These are phyloP conservation scores for Pleurotus tuoliensis DNA, from an alignment of 768 basidiomycete genomes.

Conservation along the genomic window DNA sequence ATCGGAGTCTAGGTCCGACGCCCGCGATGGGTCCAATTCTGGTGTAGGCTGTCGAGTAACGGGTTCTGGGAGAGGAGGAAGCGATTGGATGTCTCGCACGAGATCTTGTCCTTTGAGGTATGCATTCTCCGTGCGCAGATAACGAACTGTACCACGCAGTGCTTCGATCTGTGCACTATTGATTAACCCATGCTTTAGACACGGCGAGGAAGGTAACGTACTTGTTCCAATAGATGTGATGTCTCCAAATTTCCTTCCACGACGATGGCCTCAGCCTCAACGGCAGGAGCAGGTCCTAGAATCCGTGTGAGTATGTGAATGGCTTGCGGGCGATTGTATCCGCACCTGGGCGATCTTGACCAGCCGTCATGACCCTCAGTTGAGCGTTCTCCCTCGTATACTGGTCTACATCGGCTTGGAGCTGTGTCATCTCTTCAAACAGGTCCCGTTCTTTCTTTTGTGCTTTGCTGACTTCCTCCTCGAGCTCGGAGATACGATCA, in stretches of 20 bases:
- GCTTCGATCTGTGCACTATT: slow-evolving; percentile 67
- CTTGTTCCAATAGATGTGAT: slow-evolving; percentile 85
- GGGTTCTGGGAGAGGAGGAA: slow-evolving; percentile 61
- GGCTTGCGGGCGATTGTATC: slow-evolving; percentile 3
- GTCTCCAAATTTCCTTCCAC: slow-evolving; percentile 85
- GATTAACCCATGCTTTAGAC: not conserved
- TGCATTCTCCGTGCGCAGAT: slow-evolving; percentile 90
- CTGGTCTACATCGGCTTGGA: slow-evolving; percentile 83
- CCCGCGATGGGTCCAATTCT: slow-evolving; percentile 58
- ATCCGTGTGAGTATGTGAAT: not conserved
- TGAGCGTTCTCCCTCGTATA: slow-evolving; percentile 87
- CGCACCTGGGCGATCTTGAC: slow-evolving; percentile 72
- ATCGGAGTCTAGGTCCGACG: slow-evolving; percentile 68
- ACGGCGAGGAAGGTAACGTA: slow-evolving; percentile 22
- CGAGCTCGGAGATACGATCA: slow-evolving; percentile 78
- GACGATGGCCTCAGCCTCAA: slow-evolving; percentile 57
- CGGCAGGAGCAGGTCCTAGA: slow-evolving; percentile 40
- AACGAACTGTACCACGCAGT: slow-evolving; percentile 86
- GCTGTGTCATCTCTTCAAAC: slow-evolving; percentile 90
- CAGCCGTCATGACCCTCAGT: slow-evolving; percentile 63
- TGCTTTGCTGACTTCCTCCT: slow-evolving; percentile 73
- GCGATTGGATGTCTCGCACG: slow-evolving; percentile 71
- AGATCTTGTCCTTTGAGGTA: slow-evolving; percentile 93
- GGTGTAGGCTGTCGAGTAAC: slow-evolving; percentile 54
- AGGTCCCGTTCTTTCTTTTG: slow-evolving; percentile 87